Base-by-base conservation (phyloP, 192 early-diverging fungal genomes). In the Backusella circina region DNA sequence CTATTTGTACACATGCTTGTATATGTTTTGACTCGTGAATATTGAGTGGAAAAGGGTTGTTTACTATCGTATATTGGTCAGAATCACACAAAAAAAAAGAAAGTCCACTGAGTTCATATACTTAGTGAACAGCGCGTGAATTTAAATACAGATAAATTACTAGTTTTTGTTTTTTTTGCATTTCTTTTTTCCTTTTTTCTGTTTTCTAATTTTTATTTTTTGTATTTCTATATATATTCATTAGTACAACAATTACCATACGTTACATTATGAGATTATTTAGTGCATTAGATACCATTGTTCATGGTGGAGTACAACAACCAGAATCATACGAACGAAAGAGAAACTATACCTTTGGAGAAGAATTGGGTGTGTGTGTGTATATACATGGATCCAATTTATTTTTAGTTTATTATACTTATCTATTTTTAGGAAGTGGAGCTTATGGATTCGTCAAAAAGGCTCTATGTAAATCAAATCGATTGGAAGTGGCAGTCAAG, bases 401-500 rank as follows among this genome's bases (percentile, higher is more conserved):
- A 26, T 65, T 28, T 33, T 33, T 35, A 72, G 9, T 16, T n/a
- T n/a, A 33, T 26, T 26, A 15, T 39, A 28, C 37, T 35, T 38
- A 66, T 21, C 38, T 70, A 32, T 39, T 35, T 8, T 33, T 38
- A 31, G 81, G 81, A 13, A 76, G 66, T 39, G 93, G 93, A 28
- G 88, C 92, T 15, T 94, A 91, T 79, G 93, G 92, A 33, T 89
- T 90, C 23, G 93, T 94, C 65, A 86, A 90, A 70, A 76, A 88
- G 71, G 91, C 92, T 16, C 80, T 67, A 7, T 83, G 87, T 10
- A 87, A 91, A 66, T 89, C 87, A 21, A 89, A 92, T n/a, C 89
- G 91, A 15, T 88, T 91, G 21, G 85, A 89, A 35, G 95, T 95
- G 18, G 97, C 97, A 0, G 87, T 97, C 74, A 98, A 98, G 83